Conservation (phyloP, 176 grass and related monocot genomes). For the Echinochloa phyllopogon region DNA sequence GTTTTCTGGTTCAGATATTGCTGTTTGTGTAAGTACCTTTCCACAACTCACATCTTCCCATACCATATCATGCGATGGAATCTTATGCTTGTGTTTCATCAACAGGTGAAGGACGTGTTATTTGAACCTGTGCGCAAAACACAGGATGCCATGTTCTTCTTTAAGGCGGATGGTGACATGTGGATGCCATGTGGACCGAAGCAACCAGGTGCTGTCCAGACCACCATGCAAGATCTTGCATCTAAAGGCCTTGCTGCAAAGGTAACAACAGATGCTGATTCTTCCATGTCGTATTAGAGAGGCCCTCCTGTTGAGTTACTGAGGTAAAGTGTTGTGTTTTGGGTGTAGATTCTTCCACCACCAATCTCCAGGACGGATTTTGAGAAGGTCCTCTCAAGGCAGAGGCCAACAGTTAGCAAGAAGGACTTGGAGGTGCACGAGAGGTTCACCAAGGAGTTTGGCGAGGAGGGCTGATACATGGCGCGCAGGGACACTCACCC, state of each 20-base stretch:
- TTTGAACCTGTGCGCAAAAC: conserved; percentile 96
- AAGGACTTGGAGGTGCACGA: conserved; percentile 93
- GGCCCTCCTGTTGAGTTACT: background rate
- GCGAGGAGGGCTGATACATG: conserved; percentile 80
- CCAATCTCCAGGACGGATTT: conserved; percentile 83
- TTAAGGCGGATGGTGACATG: conserved; percentile 59
- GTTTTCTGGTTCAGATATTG: conserved; percentile 93
- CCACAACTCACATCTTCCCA: background rate
- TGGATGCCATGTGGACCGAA: conserved; percentile 94
- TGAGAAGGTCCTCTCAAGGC: conserved; percentile 78
- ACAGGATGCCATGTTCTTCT: conserved; percentile 98
- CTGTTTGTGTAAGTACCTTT: conserved; percentile 83
- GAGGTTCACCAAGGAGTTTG: conserved; percentile 96
- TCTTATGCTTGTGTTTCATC: conserved; percentile 1
- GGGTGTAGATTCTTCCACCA: conserved; percentile 78
- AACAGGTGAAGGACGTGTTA: conserved; percentile 94
- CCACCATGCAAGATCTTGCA: conserved; percentile 88
- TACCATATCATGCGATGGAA: background rate
- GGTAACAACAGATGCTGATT: conserved; percentile 38
- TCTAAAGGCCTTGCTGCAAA: conserved; percentile 74
- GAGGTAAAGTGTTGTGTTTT: background rate
- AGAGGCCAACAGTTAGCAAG: conserved; percentile 91
- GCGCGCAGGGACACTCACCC: background rate
- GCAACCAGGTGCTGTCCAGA: conserved; percentile 74
- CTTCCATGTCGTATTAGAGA: background rate